Conservation (phyloP, 129 eudicot genomes). For the sunflower (Helianthus annuus) region DNA sequence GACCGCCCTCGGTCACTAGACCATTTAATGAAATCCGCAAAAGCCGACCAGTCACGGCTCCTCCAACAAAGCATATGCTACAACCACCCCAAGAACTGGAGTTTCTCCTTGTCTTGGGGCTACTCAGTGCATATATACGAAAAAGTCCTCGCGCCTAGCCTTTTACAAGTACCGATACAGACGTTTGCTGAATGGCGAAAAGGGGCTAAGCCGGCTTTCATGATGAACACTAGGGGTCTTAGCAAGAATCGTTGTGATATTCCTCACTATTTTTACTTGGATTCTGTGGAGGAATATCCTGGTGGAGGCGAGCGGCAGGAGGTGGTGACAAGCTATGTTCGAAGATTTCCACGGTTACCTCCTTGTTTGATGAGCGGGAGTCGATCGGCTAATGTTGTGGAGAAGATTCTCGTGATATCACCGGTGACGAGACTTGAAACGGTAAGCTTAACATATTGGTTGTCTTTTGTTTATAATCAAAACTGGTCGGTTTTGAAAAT, state of each 20-base stretch:
- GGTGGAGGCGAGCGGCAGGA: neutral
- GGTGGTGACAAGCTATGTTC: constrained; percentile 44
- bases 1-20: constrained; percentile 53
- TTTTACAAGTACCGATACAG: constrained; percentile 54
- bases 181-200: constrained; percentile 55
- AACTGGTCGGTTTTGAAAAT: neutral
- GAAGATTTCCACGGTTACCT: constrained; percentile 44
- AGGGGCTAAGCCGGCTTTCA: constrained; percentile 44
- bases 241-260: constrained; percentile 56
- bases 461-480: too few relatives aligned
- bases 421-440: constrained; percentile 35
- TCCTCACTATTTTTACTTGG: constrained; percentile 67
- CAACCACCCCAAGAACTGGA: constrained; percentile 51
- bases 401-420: constrained; percentile 44
- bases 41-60: constrained; percentile 52
- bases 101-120: constrained; percentile 81
- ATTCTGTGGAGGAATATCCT: constrained; percentile 35
- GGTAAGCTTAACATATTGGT: constrained; percentile 30
- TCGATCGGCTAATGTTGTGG: constrained; percentile 44
- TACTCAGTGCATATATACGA: constrained; percentile 72
- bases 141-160: constrained; percentile 42
- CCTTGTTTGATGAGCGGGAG: constrained; percentile 36
- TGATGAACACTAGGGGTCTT: constrained; percentile 58
- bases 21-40: constrained; percentile 71
- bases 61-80: constrained; percentile 82